Evolutionary conservation across 2,329 filamentous ascomycete species (phyloP), one percentile per base, ranked within the genome.

Genomic region (Karstenula rhodostoma): DNA sequence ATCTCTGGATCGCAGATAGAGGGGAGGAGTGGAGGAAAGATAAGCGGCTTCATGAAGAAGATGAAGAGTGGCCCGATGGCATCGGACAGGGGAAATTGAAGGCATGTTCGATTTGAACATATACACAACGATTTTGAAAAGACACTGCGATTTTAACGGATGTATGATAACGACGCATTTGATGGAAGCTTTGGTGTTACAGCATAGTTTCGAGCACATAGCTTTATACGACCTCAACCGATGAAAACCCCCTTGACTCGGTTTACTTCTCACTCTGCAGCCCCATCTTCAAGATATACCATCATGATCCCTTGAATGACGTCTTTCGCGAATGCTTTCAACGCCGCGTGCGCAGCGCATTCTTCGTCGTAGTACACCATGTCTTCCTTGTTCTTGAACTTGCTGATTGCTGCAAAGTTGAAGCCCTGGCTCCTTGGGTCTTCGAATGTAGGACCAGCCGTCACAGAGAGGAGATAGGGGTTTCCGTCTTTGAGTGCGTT

Each of bases 321-420:
- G 12, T 12, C 12, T 25, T 40, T 47, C 13, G 50, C 60, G n/a
- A 55, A 57, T 12, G 63, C 65, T 68, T 80, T 82, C 59, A 87
- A 65, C 29, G 75, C 78, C 63, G 78, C 76, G 64, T 87, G 85
- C 46, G 84, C 84, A 64, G 79, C 79, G 64, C 84, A 86, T 40
- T 81, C 80, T 13, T 80, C 77, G 72, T 90, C 88, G 71, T 90
- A 90, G 78, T 85, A 91, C 68, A 84, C 81, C 83, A 90, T 86
- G 74, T 90, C 89, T 15, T 89, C 88, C 57, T 86, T 64, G 65
- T 76, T 87, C 47, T 83, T 82, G 71, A 91, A 91, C 56, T 84
- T 84, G 44, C 84, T 86, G 75, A 86, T 84, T 53, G 84, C 84
- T 9, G 85, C 82, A 54, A 90, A 69, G 13, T 87, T 90, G 79